Percentiles rank a stretch among this genome's conserved stretches.
Conservation (phyloP, 1,284 basidiomycete genomes). For the Ustilago crameri region DNA sequence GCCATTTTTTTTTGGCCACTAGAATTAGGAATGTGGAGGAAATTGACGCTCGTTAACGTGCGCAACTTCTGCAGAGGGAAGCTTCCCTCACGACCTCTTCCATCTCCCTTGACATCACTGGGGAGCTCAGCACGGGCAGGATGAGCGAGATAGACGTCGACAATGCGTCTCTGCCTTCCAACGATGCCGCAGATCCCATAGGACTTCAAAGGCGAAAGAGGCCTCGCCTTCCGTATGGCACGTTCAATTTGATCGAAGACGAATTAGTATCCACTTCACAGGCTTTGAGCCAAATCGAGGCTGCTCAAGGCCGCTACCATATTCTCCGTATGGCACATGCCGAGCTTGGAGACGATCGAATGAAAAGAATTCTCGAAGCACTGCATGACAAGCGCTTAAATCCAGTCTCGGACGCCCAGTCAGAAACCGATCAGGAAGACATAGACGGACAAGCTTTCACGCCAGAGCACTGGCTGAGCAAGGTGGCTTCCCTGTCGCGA, state of each 20-base stretch:
- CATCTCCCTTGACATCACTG: not conserved
- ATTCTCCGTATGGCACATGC: conserved; percentile 9
- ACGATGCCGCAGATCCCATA: not conserved
- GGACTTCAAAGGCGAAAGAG: conserved; percentile 2
- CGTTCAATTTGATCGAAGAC: conserved; percentile 17
- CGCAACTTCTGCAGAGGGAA: not conserved
- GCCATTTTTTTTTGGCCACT: not conserved
- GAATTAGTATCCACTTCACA: conserved; percentile 7
- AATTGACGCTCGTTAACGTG: not conserved
- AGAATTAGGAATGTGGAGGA: not conserved
- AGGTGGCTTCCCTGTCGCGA: not conserved
- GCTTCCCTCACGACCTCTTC: not conserved
- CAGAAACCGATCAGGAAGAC: not conserved
- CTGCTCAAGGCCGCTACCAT: conserved; percentile 17
- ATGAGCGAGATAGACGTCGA: conserved; percentile 19
- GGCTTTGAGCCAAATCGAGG: not conserved
- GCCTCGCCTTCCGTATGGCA: conserved; percentile 13
- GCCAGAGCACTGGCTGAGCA: conserved; percentile 6
- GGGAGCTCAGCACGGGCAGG: not conserved
- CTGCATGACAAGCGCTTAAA: conserved; percentile 1
- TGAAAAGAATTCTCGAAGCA: conserved; percentile 5
- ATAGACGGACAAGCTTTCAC: not conserved
- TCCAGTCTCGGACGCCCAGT: not conserved
- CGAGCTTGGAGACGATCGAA: conserved; percentile 15
- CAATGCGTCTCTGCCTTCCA: conserved; percentile 19